A percentile compares a stretch with the other conserved stretches of the same genome.
Evolutionary conservation across 306 rosid species (phyloP).

Genomic region (Castanea crenata): DNA sequence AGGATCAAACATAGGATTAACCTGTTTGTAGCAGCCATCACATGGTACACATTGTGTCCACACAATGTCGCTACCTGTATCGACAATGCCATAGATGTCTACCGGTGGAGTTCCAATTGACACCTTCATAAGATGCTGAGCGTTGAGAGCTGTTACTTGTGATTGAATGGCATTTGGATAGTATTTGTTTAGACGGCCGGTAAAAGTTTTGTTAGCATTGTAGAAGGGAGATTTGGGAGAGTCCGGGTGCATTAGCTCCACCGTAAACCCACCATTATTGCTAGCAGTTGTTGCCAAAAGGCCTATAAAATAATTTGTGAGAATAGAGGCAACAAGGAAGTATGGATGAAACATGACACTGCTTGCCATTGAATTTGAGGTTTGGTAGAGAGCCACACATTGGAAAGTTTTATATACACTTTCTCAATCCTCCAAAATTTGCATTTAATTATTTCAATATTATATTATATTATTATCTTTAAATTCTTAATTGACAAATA

Average conservation of each 20-base stretch:
- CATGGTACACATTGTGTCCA: conserved; percentile 30
- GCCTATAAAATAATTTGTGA: conserved; percentile 11
- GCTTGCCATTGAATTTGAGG: too few species aligned
- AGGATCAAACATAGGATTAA: conserved; percentile 41
- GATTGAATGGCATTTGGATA: neutral
- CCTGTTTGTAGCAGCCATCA: conserved; percentile 40
- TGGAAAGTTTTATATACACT: too few species aligned
- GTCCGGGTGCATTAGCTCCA: conserved; percentile 29
- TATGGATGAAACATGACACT: neutral
- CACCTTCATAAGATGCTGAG: conserved; percentile 50
- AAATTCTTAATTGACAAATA: conserved; percentile 10
- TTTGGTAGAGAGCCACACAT: too few species aligned
- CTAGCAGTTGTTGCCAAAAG: conserved; percentile 23
- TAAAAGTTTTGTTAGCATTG: neutral
- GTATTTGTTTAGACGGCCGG: too few species aligned
- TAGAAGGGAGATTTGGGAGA: conserved; percentile 30
- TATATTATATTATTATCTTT: too few species aligned
- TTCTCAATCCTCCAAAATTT: too few species aligned
- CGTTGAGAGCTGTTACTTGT: conserved; percentile 32
- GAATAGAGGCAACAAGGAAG: neutral
- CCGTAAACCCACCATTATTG: conserved; percentile 31
- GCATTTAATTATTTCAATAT: too few species aligned
- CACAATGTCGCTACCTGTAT: conserved; percentile 60
- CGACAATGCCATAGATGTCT: conserved; percentile 49
- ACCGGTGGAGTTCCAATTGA: conserved; percentile 54